Percentiles rank a stretch among this genome's conserved stretches.
phyloP scores from a whole-genome alignment of 2,329 filamentous ascomycete genomes.

The Cladorrhinum sp. region DNA sequence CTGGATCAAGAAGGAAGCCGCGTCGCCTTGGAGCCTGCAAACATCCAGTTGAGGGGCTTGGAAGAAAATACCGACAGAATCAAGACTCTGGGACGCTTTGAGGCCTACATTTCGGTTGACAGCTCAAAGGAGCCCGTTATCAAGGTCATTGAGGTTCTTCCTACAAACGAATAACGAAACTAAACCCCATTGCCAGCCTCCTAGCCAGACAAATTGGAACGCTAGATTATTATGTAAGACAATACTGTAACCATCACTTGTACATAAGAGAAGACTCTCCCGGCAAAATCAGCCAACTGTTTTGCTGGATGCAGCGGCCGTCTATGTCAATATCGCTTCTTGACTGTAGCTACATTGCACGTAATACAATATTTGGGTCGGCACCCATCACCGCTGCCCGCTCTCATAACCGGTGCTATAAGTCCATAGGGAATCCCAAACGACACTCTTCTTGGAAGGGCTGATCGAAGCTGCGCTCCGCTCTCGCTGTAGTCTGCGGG shows the following conservation, averaged over 20 bases:
- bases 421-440: slow-evolving; percentile 63
- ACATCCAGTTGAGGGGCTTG: slow-evolving; percentile 35
- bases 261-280: background rate
- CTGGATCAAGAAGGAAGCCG: slow-evolving; percentile 33
- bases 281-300: background rate
- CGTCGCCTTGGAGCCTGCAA: slow-evolving; percentile 35
- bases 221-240: background rate
- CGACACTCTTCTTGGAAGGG: slow-evolving; percentile 49
- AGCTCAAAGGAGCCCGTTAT: slow-evolving; percentile 31
- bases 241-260: slow-evolving; percentile 6
- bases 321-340: background rate
- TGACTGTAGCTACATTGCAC: background rate
- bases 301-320: background rate
- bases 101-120: slow-evolving; percentile 36
- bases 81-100: slow-evolving; percentile 41
- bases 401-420: slow-evolving; percentile 57
- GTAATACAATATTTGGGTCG: too few species aligned
- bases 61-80: slow-evolving; percentile 37
- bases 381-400: slow-evolving; percentile 21
- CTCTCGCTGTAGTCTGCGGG: slow-evolving; percentile 37
- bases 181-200: too few species aligned
- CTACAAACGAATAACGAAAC: slow-evolving; percentile 14
- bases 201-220: background rate
- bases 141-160: slow-evolving; percentile 35
- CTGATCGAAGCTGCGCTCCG: slow-evolving; percentile 35